Conservation (phyloP, 192 early-diverging fungal species). For the Martensiomyces pterosporus region DNA sequence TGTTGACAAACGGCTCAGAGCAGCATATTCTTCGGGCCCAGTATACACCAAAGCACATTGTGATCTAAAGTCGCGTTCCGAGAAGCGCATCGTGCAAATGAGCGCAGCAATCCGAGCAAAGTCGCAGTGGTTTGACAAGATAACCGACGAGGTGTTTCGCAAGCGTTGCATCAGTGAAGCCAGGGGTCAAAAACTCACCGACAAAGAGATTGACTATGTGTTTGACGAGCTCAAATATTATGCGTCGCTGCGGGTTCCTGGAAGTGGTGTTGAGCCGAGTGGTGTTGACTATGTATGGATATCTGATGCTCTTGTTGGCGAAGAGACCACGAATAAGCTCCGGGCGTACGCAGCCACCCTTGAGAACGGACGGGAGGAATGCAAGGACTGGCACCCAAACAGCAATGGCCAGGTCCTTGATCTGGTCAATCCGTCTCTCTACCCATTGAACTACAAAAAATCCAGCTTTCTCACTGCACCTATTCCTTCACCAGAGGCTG, state of each 20-base stretch:
- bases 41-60: not conserved
- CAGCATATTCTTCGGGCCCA: not conserved
- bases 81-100: not conserved
- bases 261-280: not conserved
- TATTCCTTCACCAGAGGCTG: not conserved
- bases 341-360: conserved; percentile 1
- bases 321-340: conserved; percentile 6
- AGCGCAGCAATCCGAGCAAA: conserved; percentile 33
- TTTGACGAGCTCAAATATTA: conserved; percentile 27
- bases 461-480: conserved; percentile 7
- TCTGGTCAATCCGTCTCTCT: conserved; percentile 56
- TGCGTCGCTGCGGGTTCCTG: not conserved
- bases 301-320: conserved; percentile 17
- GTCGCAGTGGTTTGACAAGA: conserved; percentile 34
- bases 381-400: conserved; percentile 49
- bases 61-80: conserved; percentile 2
- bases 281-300: conserved; percentile 22
- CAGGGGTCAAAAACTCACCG: not conserved
- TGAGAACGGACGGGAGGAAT: conserved; percentile 7
- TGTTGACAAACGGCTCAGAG: not conserved
- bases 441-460: conserved; percentile 3
- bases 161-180: conserved; percentile 5
- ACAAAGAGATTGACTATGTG: conserved; percentile 11
- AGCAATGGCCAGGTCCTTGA: conserved; percentile 47
- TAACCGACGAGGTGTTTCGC: conserved; percentile 25